phyloP scores from a whole-genome alignment of 2,329 filamentous ascomycete genomes.

The Orbilia oligospora region DNA sequence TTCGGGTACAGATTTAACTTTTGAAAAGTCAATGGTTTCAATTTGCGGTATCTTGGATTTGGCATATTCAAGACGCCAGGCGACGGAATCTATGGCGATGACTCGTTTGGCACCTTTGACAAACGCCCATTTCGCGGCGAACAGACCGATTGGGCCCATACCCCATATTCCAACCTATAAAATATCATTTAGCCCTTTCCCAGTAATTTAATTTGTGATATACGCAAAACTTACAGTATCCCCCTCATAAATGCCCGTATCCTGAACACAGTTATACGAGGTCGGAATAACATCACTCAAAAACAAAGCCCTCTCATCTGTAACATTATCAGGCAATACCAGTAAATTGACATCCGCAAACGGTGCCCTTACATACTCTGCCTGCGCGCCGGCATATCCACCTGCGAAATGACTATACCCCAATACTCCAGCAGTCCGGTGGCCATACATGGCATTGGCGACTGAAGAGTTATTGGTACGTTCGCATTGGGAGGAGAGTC shows the following conservation, averaged over 20 bases:
- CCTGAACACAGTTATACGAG: conserved; percentile 79
- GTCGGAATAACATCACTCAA: conserved; percentile 85
- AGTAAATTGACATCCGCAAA: conserved; percentile 85
- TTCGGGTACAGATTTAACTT: conserved; percentile 71
- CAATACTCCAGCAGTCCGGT: conserved; percentile 77
- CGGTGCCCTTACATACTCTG: conserved; percentile 70
- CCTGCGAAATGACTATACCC: conserved; percentile 76
- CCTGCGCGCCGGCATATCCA: conserved; percentile 90
- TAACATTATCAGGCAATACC: conserved; percentile 81
- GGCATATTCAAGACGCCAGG: conserved; percentile 78
- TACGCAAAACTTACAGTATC: conserved; percentile 75
- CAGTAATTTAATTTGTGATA: conserved; percentile 66
- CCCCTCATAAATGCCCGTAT: conserved; percentile 76
- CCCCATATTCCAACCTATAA: conserved; percentile 68
- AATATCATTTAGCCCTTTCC: background rate
- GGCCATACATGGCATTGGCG: conserved; percentile 77
- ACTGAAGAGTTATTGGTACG: conserved; percentile 75
- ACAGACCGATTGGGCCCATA: conserved; percentile 88
- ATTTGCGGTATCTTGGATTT: conserved; percentile 76
- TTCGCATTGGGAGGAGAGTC: conserved; percentile 84
- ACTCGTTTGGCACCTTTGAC: conserved; percentile 79
- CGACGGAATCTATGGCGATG: conserved; percentile 82
- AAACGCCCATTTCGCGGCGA: conserved; percentile 77
- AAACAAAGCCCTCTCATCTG: conserved; percentile 84
- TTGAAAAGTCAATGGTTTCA: conserved; percentile 76